These are phyloP conservation scores for Capronia epimyces DNA, from an alignment of 2,329 filamentous ascomycete species.

Conservation along the genomic window DNA sequence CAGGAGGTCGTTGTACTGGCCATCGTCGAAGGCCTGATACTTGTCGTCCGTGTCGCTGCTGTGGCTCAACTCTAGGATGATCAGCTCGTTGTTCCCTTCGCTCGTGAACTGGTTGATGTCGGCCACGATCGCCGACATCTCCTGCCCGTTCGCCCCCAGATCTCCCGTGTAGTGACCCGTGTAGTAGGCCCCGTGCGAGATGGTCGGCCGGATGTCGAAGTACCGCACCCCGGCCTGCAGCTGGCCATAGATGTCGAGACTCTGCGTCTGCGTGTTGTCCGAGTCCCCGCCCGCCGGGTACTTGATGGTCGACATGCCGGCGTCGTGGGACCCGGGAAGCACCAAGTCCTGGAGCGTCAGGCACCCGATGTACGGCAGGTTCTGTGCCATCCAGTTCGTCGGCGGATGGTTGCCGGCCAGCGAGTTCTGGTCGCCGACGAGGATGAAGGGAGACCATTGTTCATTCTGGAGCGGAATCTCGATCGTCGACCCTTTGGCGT, in stretches of 20 bases:
- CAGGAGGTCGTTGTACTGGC: conserved; percentile 42
- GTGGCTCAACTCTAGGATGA: conserved; percentile 46
- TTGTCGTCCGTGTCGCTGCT: conserved; percentile 39
- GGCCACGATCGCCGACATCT: conserved; percentile 40
- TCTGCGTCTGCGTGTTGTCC: conserved; percentile 9
- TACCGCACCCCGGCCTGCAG: conserved; percentile 39
- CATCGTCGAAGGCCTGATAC: conserved; percentile 36
- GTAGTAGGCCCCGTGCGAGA: conserved; percentile 38
- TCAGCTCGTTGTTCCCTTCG: conserved; percentile 36
- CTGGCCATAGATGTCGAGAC: conserved; percentile 42
- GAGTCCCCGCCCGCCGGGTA: background rate
- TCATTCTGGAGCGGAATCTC: conserved; percentile 1
- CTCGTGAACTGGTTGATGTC: conserved; percentile 44
- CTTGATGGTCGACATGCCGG: conserved; percentile 43
- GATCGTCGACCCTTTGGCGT: conserved; percentile 4
- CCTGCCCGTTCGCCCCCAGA: conserved; percentile 45
- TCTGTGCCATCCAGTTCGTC: conserved; percentile 40
- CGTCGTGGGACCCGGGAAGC: conserved; percentile 48
- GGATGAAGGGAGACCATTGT: conserved; percentile 30
- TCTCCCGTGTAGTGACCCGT: conserved; percentile 41
- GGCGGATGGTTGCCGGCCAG: conserved; percentile 33
- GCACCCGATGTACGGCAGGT: conserved; percentile 35
- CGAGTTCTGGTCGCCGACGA: conserved; percentile 36
- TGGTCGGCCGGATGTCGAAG: conserved; percentile 45
- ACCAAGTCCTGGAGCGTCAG: conserved; percentile 44